These are phyloP conservation scores for Spencermartinsiella europaea DNA, from an alignment of 805 yeast genomes.

Conservation along the genomic window DNA sequence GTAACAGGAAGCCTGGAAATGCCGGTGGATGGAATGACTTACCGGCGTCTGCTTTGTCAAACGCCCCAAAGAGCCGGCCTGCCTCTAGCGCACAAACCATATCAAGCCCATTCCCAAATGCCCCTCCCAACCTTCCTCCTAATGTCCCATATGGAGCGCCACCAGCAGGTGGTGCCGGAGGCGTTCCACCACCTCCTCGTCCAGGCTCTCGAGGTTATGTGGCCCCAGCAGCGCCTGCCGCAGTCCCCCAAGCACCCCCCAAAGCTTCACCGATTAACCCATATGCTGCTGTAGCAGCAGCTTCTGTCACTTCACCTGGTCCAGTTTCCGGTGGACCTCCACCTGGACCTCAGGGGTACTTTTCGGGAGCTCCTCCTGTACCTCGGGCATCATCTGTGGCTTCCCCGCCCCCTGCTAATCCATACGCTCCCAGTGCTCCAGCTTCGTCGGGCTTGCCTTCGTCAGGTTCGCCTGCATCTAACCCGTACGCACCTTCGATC, in stretches of 20 bases:
- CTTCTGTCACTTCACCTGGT: neutral
- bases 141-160: constrained; percentile 20
- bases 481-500: constrained; percentile 15
- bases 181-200: constrained; percentile 23
- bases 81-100: constrained; percentile 26
- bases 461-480: constrained; percentile 1
- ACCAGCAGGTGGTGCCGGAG: constrained; percentile 13
- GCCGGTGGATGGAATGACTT: constrained; percentile 30
- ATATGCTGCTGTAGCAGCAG: constrained; percentile 4
- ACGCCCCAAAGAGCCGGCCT: constrained; percentile 19
- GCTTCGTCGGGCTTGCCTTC: neutral
- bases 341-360: constrained; percentile 1
- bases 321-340: neutral
- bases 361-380: constrained; percentile 22
- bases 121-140: constrained; percentile 33
- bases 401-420: constrained; percentile 20
- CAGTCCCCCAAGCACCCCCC: constrained; percentile 1
- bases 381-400: constrained; percentile 13
- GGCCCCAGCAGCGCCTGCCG: neutral
- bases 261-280: constrained; percentile 3
- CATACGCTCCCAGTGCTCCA: constrained; percentile 21
- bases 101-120: constrained; percentile 20
- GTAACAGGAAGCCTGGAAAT: constrained; percentile 19
- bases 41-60: constrained; percentile 23
- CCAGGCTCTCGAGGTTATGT: constrained; percentile 11